Conservation (phyloP, 192 early-diverging fungal species). For the Backusella luteola region DNA sequence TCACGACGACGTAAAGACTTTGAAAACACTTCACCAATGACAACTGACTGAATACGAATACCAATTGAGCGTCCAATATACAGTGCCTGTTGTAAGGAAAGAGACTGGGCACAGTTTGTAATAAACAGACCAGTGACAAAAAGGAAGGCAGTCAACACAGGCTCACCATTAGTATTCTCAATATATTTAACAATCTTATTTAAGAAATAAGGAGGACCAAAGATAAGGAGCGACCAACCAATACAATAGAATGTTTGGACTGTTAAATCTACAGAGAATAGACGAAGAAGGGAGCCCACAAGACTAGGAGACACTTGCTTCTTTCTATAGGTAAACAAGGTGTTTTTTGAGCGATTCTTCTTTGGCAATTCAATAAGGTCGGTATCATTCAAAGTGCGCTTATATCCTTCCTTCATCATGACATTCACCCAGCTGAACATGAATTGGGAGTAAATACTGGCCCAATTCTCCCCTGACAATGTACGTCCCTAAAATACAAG, state of each 20-base stretch:
- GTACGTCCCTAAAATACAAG: slow-evolving; percentile 19
- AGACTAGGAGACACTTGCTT: slow-evolving; percentile 5
- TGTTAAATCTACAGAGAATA: slow-evolving; percentile 42
- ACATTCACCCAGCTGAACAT: slow-evolving; percentile 55
- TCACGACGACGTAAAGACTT: slow-evolving; percentile 43
- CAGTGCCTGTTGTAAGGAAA: slow-evolving; percentile 50
- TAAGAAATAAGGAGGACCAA: slow-evolving; percentile 57
- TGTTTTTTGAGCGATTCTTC: slow-evolving; percentile 43
- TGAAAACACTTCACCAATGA: slow-evolving; percentile 36
- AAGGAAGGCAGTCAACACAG: slow-evolving; percentile 44
- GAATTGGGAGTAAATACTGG: slow-evolving; percentile 30
- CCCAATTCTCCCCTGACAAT: slow-evolving; percentile 31
- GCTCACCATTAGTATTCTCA: slow-evolving; percentile 23
- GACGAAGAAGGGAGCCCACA: not conserved
- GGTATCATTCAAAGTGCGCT: slow-evolving; percentile 43
- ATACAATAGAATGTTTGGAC: slow-evolving; percentile 34
- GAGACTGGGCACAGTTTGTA: slow-evolving; percentile 41
- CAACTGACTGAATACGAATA: slow-evolving; percentile 53
- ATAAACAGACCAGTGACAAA: slow-evolving; percentile 62
- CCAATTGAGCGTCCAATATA: slow-evolving; percentile 65
- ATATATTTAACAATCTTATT: slow-evolving; percentile 58
- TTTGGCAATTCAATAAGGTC: slow-evolving; percentile 52
- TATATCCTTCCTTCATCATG: slow-evolving; percentile 51
- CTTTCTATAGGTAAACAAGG: slow-evolving; percentile 16
- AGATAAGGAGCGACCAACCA: slow-evolving; percentile 32